Base-by-base conservation (phyloP, 2,329 filamentous ascomycete species). In the Trichoderma sp. region DNA sequence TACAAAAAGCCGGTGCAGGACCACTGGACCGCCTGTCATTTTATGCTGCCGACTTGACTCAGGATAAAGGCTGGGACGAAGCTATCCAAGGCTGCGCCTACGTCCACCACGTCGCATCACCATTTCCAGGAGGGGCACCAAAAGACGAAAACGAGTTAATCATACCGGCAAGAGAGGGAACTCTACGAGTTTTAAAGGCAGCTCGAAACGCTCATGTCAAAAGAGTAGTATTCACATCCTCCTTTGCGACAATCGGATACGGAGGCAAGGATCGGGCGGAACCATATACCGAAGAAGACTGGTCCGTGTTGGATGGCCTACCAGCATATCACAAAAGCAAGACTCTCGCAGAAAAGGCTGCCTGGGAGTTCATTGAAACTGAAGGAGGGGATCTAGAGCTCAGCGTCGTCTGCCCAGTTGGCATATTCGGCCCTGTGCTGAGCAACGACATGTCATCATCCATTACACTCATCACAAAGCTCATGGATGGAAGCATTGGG, bases 181-280 rank as follows among this genome's bases (percentile, higher is more conserved):
- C 74, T 8, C 53, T 74, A 23, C 71, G 73, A 3, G 74, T 74
- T 2, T 71, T 77, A 5, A 70, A 23, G 57, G 61, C 61, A 47
- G 61, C 61, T n/a, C 26, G 61, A 50, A 39, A 64, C 6, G 61
- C 58, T 57, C 23, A 30, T 4, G 82, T 85, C n/a, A 80, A 79
- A 73, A 78, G 81, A 20, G 79, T 85, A 4, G 81, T 86, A 28
- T 77, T 85, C 6, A 85, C 84, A 7, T 84, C 83, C 34, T 86
- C 84, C 3, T 84, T 85, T 70, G 84, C 83, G 1, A 75, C 82
- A 11, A 81, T 62, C 13, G 59, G 59, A 39, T 62, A 39, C n/a
- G 59, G 59, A 17, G 70, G 77, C 76, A 0, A 86, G 85, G 76
- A 79, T 23, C 43, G 28, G 6, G 28, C 3, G 77, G 4, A 84